Evolutionary conservation across 176 grass and related monocot species (phyloP), one percentile per base, ranked within the genome.

Genomic region (Elymus sibiricus): DNA sequence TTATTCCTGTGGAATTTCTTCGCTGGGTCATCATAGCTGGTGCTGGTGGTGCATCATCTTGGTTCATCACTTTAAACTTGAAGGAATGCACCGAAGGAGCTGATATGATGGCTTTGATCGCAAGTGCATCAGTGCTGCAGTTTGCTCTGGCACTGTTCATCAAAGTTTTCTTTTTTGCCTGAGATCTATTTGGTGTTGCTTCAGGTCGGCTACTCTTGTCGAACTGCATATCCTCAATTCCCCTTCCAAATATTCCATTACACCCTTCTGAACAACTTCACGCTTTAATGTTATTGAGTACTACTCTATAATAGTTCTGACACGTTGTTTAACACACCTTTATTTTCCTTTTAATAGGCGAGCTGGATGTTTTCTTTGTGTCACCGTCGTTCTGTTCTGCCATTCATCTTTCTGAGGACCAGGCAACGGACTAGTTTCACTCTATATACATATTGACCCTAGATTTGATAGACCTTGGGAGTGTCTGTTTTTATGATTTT

Each of bases 121-220:
- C 91, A 22, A 85, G 92, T 84, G 97, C 94, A 62, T 58, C 86
- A 38, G 59, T 88, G 51, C 73, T 98, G 87, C 97, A 98, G 81
- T 88, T 98, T 89, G 82, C 84, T 84, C 84, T 98, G 65, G 88
- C 97, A 68, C 75, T 98, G 82, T 94, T 98, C 84, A 94, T 98
- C 84, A 98, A 98, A 89, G 88, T 94, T 86, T 94, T 92, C 90
- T 98, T 98, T 88, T 98, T 98, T 78, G 86, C 90, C 61, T 96
- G 70, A 95, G 87, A 82, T 59, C 62, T 78, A 58, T 51, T 75
- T 75, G 25, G 34, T 88, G 79, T 74, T 76, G 73, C 82, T 79
- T 79, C 80, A 82, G 91, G 88, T 84, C 11, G 51, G 68, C 60
- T 73, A 79, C 66, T 60, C 28, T 62, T 42, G 51, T 87, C 3